Evolutionary conservation across 768 basidiomycete genomes (phyloP), one percentile per base, ranked within the genome.

Genomic region (Rhizopogon vesiculosus): DNA sequence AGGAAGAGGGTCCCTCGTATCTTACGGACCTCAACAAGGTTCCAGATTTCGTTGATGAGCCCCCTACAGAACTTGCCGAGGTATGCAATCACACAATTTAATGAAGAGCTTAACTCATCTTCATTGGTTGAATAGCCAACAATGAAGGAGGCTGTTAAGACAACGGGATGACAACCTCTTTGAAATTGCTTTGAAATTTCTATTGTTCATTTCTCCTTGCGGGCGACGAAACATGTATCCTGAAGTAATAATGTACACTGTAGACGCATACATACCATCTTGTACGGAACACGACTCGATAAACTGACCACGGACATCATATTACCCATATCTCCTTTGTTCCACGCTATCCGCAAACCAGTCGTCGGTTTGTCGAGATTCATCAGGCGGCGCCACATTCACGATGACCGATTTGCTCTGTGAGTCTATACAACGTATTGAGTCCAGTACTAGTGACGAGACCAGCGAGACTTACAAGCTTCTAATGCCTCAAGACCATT

Each of bases 11-110:
- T 1, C 74, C 91, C 1, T 91, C 91, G 3, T 99, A 99, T 72
- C 80, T 99, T 19, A 71, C 84, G 18, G 91, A 95, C 67, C 74
- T 95, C 54, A 88, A 85, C 71, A 93, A 91, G 67, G 83, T 83
- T 13, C 96, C 96, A 44, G 94, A 97, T 69, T 97, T 97, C 68
- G 76, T 95, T 10, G 96, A 98, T 66, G 88, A 93, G 56, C 75
- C 89, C 12, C 95, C 95, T 13, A 75, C 90, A 25, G 87, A 91
- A 62, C 42, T 78, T 19, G 68, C 69, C 57, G 86, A 90, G 76
- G 87, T 86, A 53, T 51, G 78, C 68, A 22, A 45, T 38, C 3
- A 16, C 50, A 29, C 12, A 19, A 9, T 18, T 42, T 25, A 16
- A 35, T 45, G 5, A 7, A 25, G 22, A 33, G 19, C 18, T 25